Percentiles rank a stretch among this genome's conserved stretches.
Evolutionary conservation across 2,329 filamentous ascomycete species (phyloP).

Genomic region (Alternaria triticina): DNA sequence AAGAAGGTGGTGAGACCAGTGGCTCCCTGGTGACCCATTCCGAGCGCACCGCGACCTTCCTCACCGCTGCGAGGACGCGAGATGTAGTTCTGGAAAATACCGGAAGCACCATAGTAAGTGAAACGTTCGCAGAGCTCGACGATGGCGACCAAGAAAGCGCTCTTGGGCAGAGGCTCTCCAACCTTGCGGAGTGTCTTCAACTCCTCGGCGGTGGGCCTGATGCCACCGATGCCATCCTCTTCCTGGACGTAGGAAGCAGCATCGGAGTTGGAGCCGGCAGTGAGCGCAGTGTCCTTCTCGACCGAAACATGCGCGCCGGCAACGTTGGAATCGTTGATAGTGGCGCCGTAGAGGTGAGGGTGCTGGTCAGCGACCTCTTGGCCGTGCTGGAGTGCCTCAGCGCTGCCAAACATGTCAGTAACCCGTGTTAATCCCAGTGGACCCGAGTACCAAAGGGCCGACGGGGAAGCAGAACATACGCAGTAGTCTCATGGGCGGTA

Average conservation of each 20-base stretch:
- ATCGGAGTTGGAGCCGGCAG: conserved; percentile 13
- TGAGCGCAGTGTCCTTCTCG: conserved; percentile 23
- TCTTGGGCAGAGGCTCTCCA: conserved; percentile 55
- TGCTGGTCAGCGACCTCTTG: conserved; percentile 38
- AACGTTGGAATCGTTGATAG: conserved; percentile 27
- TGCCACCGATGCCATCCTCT: conserved; percentile 38
- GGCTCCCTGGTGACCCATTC: conserved; percentile 53
- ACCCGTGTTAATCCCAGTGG: not conserved
- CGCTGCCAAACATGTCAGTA: conserved; percentile 23
- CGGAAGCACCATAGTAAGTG: conserved; percentile 56
- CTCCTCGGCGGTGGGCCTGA: conserved; percentile 53
- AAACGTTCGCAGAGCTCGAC: conserved; percentile 59
- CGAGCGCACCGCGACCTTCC: conserved; percentile 50
- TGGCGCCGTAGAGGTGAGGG: conserved; percentile 37
- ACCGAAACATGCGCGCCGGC: conserved; percentile 20
- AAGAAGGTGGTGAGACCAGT: conserved; percentile 57
- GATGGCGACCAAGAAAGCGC: conserved; percentile 57
- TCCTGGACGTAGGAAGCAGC: conserved; percentile 25
- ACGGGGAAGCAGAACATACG: conserved; percentile 25
- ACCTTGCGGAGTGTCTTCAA: conserved; percentile 52
- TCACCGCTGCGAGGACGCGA: conserved; percentile 48
- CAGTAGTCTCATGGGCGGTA: conserved; percentile 35
- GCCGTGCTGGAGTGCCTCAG: conserved; percentile 39
- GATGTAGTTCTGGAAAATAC: conserved; percentile 60
- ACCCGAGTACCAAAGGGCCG: not conserved